Evolutionary conservation across 306 rosid species (phyloP), one percentile per base, ranked within the genome.

Genomic region (Coriaria nepalensis): DNA sequence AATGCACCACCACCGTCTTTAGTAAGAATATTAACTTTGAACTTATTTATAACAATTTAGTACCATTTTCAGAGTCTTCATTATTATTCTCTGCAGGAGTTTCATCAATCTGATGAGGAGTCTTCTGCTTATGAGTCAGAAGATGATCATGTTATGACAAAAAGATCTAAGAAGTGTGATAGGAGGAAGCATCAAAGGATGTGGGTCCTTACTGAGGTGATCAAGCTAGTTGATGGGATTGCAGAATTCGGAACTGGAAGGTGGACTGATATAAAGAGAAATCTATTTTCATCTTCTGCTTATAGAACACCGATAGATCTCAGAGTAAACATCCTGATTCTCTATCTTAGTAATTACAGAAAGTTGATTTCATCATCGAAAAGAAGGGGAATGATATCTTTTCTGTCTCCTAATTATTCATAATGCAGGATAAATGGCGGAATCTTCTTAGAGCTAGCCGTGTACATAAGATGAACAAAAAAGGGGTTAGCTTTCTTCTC

Each of bases 301-400:
- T 70, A 92, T 64, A 92, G 98, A 43, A 92, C 98, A 1, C 98
- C 98, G 20, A 79, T 82, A 53, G 98, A 92, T 75, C 82, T 92
- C 56, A 75, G 96, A 93, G 96, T 92, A 78, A 50, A 44, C 63
- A 2, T 4, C 64, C 12, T 7, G 55, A 61, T 68, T 49, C 60
- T 59, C 13, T 14, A 29, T 29, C 62, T 57, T 13, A 57, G 13
- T 41, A 40, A 20, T 42, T 20, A 35, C 45, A 33, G 57, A 52
- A n/a, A 20, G 29, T 20, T 20, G 29, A 20, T 20, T 20, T 20
- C 29, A 20, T 20, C 29, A 20, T 20, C 29, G 29, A 20, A 20
- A 20, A 20, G 29, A 20, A 20, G 29, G 29, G 29, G 29, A 20
- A 20, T 20, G 29, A 20, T 54, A 35, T 57, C 48, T 61, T 40